Evolutionary conservation across 495 filamentous ascomycete genomes (phyloP), one percentile per base, ranked within the genome.

Genomic region (Xylaria acuta): DNA sequence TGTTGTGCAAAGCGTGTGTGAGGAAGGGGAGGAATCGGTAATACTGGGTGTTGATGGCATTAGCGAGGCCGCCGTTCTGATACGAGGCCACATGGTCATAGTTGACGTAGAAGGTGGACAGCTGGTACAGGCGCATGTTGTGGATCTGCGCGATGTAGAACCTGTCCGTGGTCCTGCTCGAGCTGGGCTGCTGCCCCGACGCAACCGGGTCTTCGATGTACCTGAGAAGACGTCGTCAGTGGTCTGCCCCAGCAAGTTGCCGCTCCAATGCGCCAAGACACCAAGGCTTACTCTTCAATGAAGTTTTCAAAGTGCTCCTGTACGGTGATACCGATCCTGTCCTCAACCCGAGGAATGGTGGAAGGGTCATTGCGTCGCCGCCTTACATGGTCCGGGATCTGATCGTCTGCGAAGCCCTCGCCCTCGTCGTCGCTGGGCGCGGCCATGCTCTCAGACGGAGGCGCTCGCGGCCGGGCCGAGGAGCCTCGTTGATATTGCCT

Each of bases 91-190:
- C 82, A 81, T 99, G 96, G 63, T 89, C 93, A 84, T 91, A 99
- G 82, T 99, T 97, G 77, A 99, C 93, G 79, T 98, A 99, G 51
- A 98, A 90, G 6, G 96, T 99, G 1, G 95, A 98, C n/a, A 97
- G 86, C 72, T 91, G 89, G 80, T 93, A 94, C 68, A 90, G 90
- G 27, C 88, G 86, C 87, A 99, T 90, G 68, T 93, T 94, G 76
- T 97, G 92, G 69, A 99, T 96, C 79, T 97, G 97, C 22, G 94
- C 94, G 75, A 99, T 88, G 81, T 99, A 99, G 85, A 98, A 98
- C 79, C 94, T 96, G 80, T 97, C 92, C 27, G 92, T 96, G 30
- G 90, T 91, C 27, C 89, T 80, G 38, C 90, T 90, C 76, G 91
- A 93, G 30, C 94, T 95, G 0, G 90, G 87, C 1, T 92, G 93